Percentiles rank a stretch among this genome's conserved stretches.
Evolutionary conservation across 2,329 filamentous ascomycete species (phyloP).

Genomic region (Phaeosphaeria sp.): DNA sequence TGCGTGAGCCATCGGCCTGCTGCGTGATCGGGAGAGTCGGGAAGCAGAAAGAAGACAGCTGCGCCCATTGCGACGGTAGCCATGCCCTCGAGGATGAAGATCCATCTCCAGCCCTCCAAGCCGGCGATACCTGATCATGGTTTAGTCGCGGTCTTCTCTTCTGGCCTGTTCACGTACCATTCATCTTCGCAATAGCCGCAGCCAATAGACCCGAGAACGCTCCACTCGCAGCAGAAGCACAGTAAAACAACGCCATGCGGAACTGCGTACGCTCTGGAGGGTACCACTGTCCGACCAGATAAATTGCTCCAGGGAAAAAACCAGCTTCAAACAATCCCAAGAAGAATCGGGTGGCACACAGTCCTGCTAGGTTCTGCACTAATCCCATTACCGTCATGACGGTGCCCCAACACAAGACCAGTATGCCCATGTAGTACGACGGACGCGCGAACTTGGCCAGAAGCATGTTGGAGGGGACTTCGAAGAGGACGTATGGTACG

Average conservation of each 20-base stretch:
- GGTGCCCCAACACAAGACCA: conserved; percentile 32
- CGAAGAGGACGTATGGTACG: conserved; percentile 48
- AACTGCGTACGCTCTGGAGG: conserved; percentile 43
- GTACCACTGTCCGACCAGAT: conserved; percentile 46
- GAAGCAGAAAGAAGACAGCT: conserved; percentile 33
- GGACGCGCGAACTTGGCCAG: conserved; percentile 41
- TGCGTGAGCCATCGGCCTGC: conserved; percentile 31
- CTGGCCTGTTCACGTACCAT: conserved; percentile 36
- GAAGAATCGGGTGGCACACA: conserved; percentile 24
- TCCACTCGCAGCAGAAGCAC: conserved; percentile 46
- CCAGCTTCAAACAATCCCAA: conserved; percentile 30
- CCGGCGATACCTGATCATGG: neutral
- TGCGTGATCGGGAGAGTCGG: conserved; percentile 32
- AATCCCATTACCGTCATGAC: conserved; percentile 37
- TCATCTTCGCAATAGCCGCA: conserved; percentile 46
- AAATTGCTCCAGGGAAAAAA: conserved; percentile 27
- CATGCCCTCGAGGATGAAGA: conserved; percentile 53
- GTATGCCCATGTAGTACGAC: conserved; percentile 36
- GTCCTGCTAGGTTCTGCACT: conserved; percentile 25
- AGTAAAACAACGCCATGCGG: conserved; percentile 47
- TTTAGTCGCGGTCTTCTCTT: conserved; percentile 36
- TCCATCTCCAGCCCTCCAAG: conserved; percentile 49
- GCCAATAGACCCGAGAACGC: conserved; percentile 54
- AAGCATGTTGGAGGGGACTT: conserved; percentile 53
- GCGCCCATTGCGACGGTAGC: conserved; percentile 37